A percentile compares a stretch with the other conserved stretches of the same genome.
These are phyloP conservation scores for Sporisorium graminicola DNA, from an alignment of 1,284 basidiomycete species.

Conservation along the genomic window DNA sequence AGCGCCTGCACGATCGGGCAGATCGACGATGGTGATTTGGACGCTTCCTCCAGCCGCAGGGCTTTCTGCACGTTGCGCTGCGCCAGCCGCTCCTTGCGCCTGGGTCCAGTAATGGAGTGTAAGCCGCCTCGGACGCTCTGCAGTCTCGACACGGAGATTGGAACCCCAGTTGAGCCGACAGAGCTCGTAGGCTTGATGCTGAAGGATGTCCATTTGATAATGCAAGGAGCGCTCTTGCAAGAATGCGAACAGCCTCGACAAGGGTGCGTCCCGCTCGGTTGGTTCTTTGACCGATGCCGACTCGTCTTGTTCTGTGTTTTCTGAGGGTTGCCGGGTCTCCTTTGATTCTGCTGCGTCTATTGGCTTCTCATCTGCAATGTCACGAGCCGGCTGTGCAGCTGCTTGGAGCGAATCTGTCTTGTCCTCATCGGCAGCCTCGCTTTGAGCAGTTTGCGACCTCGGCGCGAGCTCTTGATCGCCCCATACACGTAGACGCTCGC, in stretches of 20 bases:
- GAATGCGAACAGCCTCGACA: conserved; percentile 55
- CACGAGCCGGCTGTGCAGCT: conserved; percentile 10
- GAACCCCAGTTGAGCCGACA: conserved; percentile 57
- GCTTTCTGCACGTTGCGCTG: conserved; percentile 12
- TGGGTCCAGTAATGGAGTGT: conserved; percentile 57
- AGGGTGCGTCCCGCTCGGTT: conserved; percentile 41
- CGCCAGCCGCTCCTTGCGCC: conserved; percentile 27
- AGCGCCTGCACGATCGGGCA: conserved; percentile 25
- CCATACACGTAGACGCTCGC: conserved; percentile 46
- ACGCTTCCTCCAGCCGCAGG: conserved; percentile 43
- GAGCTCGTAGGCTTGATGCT: conserved; percentile 60
- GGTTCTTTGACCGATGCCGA: not conserved
- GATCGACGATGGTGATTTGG: conserved; percentile 41
- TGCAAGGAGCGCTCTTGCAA: conserved; percentile 62
- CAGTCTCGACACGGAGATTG: conserved; percentile 43
- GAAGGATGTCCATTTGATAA: conserved; percentile 65
- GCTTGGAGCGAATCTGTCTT: conserved; percentile 10
- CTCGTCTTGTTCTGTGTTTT: not conserved
- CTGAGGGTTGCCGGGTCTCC: not conserved
- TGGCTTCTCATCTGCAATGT: conserved; percentile 3
- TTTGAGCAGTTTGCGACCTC: conserved; percentile 9
- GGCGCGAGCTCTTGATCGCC: conserved; percentile 57
- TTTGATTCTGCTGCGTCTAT: not conserved
- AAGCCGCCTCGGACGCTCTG: conserved; percentile 38
- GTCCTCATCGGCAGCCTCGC: conserved; percentile 3